phyloP scores from a whole-genome alignment of 495 filamentous ascomycete species.

The Apodospora peruviana region DNA sequence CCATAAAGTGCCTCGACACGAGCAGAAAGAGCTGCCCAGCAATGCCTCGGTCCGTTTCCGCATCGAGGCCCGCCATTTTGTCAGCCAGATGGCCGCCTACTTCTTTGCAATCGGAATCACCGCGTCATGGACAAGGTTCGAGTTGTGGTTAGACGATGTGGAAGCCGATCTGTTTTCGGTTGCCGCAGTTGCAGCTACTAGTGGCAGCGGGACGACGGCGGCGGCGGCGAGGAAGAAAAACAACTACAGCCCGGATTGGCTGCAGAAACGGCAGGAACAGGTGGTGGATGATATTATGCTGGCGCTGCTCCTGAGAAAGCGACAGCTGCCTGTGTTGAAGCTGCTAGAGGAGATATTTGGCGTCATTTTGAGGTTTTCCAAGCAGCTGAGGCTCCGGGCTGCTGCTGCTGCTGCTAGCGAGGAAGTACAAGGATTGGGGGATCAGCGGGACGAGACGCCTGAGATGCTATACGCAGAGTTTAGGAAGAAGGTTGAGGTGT shows the following conservation, averaged over 20 bases:
- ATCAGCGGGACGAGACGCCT: conserved; percentile 27
- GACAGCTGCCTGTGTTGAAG: conserved; percentile 64
- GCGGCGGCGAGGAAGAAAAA: conserved; percentile 2
- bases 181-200: conserved; percentile 5
- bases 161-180: conserved; percentile 46
- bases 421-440: not conserved
- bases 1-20: conserved; percentile 37
- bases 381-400: conserved; percentile 18
- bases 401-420: conserved; percentile 11
- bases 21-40: conserved; percentile 23
- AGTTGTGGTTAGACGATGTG: conserved; percentile 56
- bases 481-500: conserved; percentile 62
- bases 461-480: conserved; percentile 57
- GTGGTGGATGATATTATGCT: conserved; percentile 77
- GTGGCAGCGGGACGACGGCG: not conserved
- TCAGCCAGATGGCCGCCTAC: conserved; percentile 61
- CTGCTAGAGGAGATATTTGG: conserved; percentile 75
- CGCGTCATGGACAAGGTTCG: conserved; percentile 64
- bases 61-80: conserved; percentile 73
- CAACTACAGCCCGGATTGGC: conserved; percentile 51
- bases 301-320: conserved; percentile 61
- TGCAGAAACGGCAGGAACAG: conserved; percentile 67
- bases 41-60: conserved; percentile 56
- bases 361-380: conserved; percentile 62
- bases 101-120: conserved; percentile 72